These are phyloP conservation scores for Lepidium sativum DNA, from an alignment of 345 rosid species.

Conservation along the genomic window DNA sequence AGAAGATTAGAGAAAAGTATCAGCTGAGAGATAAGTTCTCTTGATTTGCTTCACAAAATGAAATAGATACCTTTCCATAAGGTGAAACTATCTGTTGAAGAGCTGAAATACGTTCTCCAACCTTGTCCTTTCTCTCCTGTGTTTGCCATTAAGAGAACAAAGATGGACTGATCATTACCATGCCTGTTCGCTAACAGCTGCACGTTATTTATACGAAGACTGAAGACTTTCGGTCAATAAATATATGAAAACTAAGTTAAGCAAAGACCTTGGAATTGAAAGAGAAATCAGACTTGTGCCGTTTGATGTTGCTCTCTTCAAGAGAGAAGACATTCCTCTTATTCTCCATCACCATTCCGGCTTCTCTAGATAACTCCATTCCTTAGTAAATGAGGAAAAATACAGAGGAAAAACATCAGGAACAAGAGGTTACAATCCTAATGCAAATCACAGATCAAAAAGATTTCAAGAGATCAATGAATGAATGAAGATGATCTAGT, in stretches of 20 bases:
- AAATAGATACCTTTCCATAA: conserved; percentile 69
- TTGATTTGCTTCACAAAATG: not conserved
- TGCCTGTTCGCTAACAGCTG: not conserved
- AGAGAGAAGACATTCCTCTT: conserved; percentile 64
- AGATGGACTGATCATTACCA: not conserved
- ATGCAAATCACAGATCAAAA: not conserved
- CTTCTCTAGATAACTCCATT: conserved; percentile 33
- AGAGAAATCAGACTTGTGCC: conserved; percentile 66
- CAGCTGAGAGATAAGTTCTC: not conserved
- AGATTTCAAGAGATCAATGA: not conserved
- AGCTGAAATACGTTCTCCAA: conserved; percentile 76
- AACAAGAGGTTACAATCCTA: not conserved
- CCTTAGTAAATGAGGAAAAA: conserved; percentile 20
- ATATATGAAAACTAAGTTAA: not conserved
- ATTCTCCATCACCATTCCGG: conserved; percentile 65
- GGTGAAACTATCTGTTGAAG: conserved; percentile 97
- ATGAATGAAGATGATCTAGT: not conserved
- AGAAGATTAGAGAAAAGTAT: conserved; percentile 1
- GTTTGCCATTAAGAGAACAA: conserved; percentile 17
- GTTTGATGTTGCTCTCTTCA: conserved; percentile 50
- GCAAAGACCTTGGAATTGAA: conserved; percentile 62
- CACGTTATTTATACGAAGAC: not conserved
- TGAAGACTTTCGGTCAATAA: not conserved
- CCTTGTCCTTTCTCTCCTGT: conserved; percentile 83
- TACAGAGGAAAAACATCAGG: not conserved